phyloP scores from a whole-genome alignment of 1,139 yeast species.

The Scheffersomyces illinoinensis region DNA sequence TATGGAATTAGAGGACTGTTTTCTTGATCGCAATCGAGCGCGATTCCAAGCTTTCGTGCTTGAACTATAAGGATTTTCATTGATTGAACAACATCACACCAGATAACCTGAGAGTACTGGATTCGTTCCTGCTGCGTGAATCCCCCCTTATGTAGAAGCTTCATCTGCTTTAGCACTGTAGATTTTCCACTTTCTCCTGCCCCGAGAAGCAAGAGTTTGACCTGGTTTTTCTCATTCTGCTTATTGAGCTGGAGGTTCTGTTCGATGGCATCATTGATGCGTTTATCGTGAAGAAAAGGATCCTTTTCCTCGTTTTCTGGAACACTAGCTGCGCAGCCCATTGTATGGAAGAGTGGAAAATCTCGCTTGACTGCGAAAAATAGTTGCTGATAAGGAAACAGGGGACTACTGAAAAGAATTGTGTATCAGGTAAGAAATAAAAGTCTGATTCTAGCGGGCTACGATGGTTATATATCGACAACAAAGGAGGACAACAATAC shows the following conservation, averaged over 20 bases:
- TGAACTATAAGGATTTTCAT: constrained; percentile 81
- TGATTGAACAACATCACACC: constrained; percentile 89
- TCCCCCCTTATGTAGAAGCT: constrained; percentile 82
- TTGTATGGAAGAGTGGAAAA: constrained; percentile 16
- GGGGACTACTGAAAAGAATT: neutral
- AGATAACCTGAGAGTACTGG: constrained; percentile 86
- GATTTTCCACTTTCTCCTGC: constrained; percentile 98
- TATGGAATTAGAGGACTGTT: constrained; percentile 43
- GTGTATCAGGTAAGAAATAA: neutral
- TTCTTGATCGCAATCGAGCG: constrained; percentile 59
- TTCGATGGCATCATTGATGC: constrained; percentile 68
- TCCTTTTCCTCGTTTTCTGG: constrained; percentile 47
- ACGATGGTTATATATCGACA: neutral
- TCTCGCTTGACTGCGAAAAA: constrained; percentile 6
- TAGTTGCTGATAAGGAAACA: neutral
- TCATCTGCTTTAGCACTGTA: constrained; percentile 92
- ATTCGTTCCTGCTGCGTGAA: constrained; percentile 76
- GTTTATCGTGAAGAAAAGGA: constrained; percentile 50
- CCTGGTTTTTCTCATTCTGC: constrained; percentile 48
- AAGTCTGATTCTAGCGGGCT: neutral
- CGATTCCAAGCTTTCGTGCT: constrained; percentile 62
- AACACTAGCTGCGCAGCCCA: constrained; percentile 73
- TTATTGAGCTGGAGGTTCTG: constrained; percentile 57
- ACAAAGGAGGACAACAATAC: neutral
- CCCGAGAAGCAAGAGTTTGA: constrained; percentile 74